Evolutionary conservation across 192 early-diverging fungal species (phyloP).

Genomic region (Spinellus fusiger): DNA sequence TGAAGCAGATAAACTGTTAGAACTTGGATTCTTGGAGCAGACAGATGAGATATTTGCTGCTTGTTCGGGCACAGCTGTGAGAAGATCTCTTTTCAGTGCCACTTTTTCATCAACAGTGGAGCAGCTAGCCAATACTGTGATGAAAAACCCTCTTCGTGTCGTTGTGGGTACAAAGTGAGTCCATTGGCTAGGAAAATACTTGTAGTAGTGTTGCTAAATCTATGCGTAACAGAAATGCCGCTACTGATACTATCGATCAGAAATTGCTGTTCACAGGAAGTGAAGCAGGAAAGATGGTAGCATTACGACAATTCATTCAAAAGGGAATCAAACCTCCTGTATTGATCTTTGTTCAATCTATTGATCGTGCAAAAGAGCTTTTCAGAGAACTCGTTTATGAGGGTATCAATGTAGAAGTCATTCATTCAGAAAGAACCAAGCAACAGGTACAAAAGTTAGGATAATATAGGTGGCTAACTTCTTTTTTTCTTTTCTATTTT

Average conservation of each 20-base stretch:
- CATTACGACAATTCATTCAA: slow-evolving; percentile 83
- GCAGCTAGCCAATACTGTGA: slow-evolving; percentile 84
- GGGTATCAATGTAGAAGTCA: slow-evolving; percentile 98
- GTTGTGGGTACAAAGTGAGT: slow-evolving; percentile 78
- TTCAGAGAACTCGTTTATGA: slow-evolving; percentile 96
- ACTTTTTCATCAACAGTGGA: slow-evolving; percentile 91
- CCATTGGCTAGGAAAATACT: neutral
- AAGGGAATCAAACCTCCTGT: slow-evolving; percentile 80
- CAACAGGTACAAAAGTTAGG: slow-evolving; percentile 52
- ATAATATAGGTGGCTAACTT: neutral
- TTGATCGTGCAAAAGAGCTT: slow-evolving; percentile 94
- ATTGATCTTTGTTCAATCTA: slow-evolving; percentile 95
- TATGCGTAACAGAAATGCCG: slow-evolving; percentile 68
- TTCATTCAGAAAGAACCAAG: slow-evolving; percentile 92
- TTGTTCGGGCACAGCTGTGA: slow-evolving; percentile 67
- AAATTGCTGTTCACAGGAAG: slow-evolving; percentile 85
- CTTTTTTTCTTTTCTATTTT: slow-evolving; percentile 2
- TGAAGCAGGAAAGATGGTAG: slow-evolving; percentile 91
- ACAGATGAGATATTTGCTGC: slow-evolving; percentile 84
- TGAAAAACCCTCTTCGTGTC: slow-evolving; percentile 83
- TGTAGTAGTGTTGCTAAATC: neutral
- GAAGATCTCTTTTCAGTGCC: slow-evolving; percentile 88
- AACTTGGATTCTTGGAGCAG: slow-evolving; percentile 81
- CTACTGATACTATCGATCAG: slow-evolving; percentile 88
- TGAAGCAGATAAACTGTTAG: slow-evolving; percentile 80